Percentiles rank a stretch among this genome's conserved stretches.
Conservation (phyloP, 1,284 basidiomycete species). For the Ustilago crameri region DNA sequence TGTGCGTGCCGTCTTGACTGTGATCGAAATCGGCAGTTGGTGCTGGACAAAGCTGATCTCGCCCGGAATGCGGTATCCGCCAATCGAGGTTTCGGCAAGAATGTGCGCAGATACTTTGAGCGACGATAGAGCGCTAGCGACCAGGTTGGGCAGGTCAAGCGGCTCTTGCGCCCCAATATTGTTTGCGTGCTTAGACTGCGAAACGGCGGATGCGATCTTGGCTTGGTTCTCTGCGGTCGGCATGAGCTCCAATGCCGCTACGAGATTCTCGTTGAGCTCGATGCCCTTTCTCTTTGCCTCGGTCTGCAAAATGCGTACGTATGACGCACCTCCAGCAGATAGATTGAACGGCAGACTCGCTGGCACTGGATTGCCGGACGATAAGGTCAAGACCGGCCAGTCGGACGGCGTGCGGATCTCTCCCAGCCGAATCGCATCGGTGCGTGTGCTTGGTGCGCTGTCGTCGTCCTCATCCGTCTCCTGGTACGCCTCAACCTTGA, state of each 20-base stretch:
- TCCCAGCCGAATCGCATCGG: conserved; percentile 30
- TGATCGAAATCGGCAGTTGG: conserved; percentile 57
- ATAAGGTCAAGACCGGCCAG: conserved; percentile 44
- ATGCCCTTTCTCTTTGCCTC: conserved; percentile 45
- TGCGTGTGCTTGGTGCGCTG: not conserved
- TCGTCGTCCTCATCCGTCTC: conserved; percentile 9
- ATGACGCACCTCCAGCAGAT: conserved; percentile 46
- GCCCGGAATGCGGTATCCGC: conserved; percentile 52
- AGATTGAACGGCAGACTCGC: conserved; percentile 53
- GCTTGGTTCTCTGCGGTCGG: conserved; percentile 8
- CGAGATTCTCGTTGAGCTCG: conserved; percentile 50
- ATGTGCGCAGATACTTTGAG: conserved; percentile 53
- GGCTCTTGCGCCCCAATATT: conserved; percentile 7
- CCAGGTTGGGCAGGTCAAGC: conserved; percentile 36
- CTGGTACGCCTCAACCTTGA: conserved; percentile 36
- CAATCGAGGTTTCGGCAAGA: conserved; percentile 40
- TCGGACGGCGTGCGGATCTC: conserved; percentile 38
- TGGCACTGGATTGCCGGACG: conserved; percentile 31
- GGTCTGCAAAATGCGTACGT: conserved; percentile 49
- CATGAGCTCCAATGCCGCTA: conserved; percentile 46
- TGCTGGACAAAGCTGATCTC: conserved; percentile 49
- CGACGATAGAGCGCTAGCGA: conserved; percentile 47
- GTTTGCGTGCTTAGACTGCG: not conserved
- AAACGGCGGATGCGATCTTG: not conserved
- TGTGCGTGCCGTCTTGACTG: conserved; percentile 46